phyloP scores from a whole-genome alignment of 768 basidiomycete species.

The Suillus tomentosus region DNA sequence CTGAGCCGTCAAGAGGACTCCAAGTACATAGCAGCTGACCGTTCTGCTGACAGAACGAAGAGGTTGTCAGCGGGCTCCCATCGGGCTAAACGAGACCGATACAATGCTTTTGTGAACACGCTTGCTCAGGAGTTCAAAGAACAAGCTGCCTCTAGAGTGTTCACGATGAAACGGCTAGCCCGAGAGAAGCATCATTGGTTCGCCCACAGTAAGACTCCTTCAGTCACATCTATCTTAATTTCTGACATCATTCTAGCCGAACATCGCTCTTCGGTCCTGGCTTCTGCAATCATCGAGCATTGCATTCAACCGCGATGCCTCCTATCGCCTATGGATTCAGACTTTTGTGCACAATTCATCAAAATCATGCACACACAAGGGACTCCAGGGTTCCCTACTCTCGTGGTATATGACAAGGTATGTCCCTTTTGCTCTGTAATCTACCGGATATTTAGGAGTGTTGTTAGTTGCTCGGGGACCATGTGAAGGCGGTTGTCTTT shows the following conservation, averaged over 20 bases:
- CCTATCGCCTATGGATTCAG: constrained; percentile 96
- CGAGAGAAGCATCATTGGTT: constrained; percentile 88
- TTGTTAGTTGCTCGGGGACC: constrained; percentile 79
- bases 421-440: constrained; percentile 14
- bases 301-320: constrained; percentile 92
- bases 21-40: constrained; percentile 64
- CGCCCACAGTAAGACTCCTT: constrained; percentile 49
- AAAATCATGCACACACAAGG: constrained; percentile 84
- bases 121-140: constrained; percentile 74
- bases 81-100: constrained; percentile 65
- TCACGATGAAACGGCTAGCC: constrained; percentile 74
- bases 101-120: constrained; percentile 56
- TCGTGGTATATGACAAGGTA: constrained; percentile 85
- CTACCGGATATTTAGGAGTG: constrained; percentile 8
- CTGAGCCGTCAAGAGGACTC: constrained; percentile 71
- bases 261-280: constrained; percentile 47
- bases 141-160: constrained; percentile 69
- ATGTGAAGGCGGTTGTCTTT: constrained; percentile 82
- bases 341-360: constrained; percentile 91
- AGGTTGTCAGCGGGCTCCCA: constrained; percentile 59
- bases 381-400: constrained; percentile 86
- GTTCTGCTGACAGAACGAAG: constrained; percentile 65
- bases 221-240: background rate
- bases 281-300: constrained; percentile 75
- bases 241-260: constrained; percentile 26